These are phyloP conservation scores for Astragalus glycyphyllos DNA, from an alignment of 306 rosid genomes.

Conservation along the genomic window DNA sequence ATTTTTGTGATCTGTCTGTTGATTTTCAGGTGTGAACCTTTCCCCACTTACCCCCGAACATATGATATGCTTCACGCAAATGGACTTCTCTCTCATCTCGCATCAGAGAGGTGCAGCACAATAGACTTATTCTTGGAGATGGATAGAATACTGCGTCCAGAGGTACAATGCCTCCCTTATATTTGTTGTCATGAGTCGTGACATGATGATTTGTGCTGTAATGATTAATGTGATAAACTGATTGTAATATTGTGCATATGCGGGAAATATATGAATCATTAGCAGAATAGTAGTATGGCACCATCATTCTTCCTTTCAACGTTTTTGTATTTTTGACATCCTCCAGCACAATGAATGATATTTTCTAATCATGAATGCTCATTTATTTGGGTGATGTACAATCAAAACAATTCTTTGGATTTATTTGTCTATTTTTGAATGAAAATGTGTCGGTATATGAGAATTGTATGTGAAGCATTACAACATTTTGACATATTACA, in stretches of 20 bases:
- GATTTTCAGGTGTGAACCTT: constrained; percentile 88
- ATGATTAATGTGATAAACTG: background rate
- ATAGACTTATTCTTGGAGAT: constrained; percentile 86
- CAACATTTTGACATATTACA: constrained; percentile 11
- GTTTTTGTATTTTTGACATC: background rate
- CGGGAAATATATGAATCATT: background rate
- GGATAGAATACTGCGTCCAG: constrained; percentile 97
- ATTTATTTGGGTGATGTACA: background rate
- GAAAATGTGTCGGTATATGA: constrained; percentile 11
- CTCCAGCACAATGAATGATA: background rate
- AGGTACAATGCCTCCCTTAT: constrained; percentile 55
- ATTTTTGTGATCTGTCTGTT: constrained; percentile 35
- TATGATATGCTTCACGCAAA: constrained; percentile 91
- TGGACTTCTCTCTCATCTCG: constrained; percentile 77
- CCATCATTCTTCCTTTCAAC: constrained; percentile 7
- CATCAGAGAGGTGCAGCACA: constrained; percentile 77
- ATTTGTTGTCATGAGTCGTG: constrained; percentile 14
- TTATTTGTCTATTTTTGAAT: background rate
- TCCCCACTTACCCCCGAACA: constrained; percentile 97
- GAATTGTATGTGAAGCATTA: constrained; percentile 17
- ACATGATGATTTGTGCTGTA: constrained; percentile 30
- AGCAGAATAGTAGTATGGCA: constrained; percentile 13
- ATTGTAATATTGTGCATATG: background rate
- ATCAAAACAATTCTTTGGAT: background rate
- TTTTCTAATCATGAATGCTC: constrained; percentile 1